A percentile compares a stretch with the other conserved stretches of the same genome.
Conservation (phyloP, 2,329 filamentous ascomycete genomes). For the Nigrospora oryzae region DNA sequence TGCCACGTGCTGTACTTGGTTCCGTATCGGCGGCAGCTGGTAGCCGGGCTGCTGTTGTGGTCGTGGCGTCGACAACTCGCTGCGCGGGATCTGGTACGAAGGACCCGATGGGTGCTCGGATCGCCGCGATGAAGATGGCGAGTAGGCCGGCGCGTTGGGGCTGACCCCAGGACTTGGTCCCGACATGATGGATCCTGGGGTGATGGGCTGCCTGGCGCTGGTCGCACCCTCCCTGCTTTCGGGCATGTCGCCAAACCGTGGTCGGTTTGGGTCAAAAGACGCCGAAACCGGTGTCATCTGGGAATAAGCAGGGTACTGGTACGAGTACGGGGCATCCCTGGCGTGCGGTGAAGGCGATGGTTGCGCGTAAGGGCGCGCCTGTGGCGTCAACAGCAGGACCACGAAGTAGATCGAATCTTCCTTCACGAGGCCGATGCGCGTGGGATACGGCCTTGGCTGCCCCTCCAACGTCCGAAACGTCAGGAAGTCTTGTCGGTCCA, state of each 20-base stretch:
- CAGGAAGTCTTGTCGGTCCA: conserved; percentile 46
- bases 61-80: conserved; percentile 31
- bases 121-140: conserved; percentile 35
- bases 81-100: conserved; percentile 45
- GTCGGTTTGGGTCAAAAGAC: conserved; percentile 36
- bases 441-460: conserved; percentile 37
- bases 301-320: conserved; percentile 29
- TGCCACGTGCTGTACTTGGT: conserved; percentile 17
- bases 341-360: conserved; percentile 35
- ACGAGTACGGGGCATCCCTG: conserved; percentile 32
- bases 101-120: conserved; percentile 36
- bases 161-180: conserved; percentile 25
- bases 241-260: conserved; percentile 24
- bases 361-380: conserved; percentile 29
- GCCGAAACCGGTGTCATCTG: conserved; percentile 38
- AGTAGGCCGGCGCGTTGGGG: conserved; percentile 35
- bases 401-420: conserved; percentile 56
- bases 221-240: conserved; percentile 20
- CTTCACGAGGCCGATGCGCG: conserved; percentile 50
- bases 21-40: conserved; percentile 30
- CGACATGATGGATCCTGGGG: conserved; percentile 23
- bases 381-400: conserved; percentile 36
- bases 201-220: conserved; percentile 20
- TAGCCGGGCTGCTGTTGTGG: conserved; percentile 23
- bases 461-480: conserved; percentile 45